Conservation (phyloP, 345 rosid genomes). For the Arabis alpina region DNA sequence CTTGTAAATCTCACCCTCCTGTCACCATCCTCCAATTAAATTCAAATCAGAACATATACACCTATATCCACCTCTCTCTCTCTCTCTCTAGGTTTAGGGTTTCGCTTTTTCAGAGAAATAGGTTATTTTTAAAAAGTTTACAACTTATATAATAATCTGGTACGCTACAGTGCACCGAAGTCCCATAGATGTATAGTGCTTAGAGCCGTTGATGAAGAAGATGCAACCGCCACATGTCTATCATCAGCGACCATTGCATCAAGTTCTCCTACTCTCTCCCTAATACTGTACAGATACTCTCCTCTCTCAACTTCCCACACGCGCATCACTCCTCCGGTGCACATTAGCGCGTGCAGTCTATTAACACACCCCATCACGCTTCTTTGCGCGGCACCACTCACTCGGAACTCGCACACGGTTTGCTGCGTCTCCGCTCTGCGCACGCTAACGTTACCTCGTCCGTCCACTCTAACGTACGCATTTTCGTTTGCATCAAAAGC, state of each 20-base stretch:
- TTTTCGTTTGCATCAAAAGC: slow-evolving; percentile 53
- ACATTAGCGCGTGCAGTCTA: slow-evolving; percentile 61
- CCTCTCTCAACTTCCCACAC: slow-evolving; percentile 64
- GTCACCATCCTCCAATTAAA: slow-evolving; percentile 39
- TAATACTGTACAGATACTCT: slow-evolving; percentile 49
- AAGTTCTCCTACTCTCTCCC: slow-evolving; percentile 60
- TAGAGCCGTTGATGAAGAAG: slow-evolving; percentile 42
- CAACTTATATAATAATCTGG: slow-evolving; percentile 28
- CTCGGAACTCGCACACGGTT: slow-evolving; percentile 58
- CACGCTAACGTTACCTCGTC: slow-evolving; percentile 59
- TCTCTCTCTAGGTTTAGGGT: slow-evolving; percentile 33
- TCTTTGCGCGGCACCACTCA: slow-evolving; percentile 40
- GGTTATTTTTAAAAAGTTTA: too few relatives aligned
- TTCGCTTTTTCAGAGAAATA: slow-evolving; percentile 31
- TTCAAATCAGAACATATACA: slow-evolving; percentile 35
- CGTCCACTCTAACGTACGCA: slow-evolving; percentile 60
- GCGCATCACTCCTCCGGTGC: slow-evolving; percentile 66
- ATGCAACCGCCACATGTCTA: slow-evolving; percentile 76
- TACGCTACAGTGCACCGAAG: slow-evolving; percentile 63
- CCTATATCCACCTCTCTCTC: slow-evolving; percentile 1
- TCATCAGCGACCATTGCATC: slow-evolving; percentile 67
- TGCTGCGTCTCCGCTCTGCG: slow-evolving; percentile 52
- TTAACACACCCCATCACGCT: slow-evolving; percentile 71
- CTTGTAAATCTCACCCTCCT: slow-evolving; percentile 33
- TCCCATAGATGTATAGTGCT: slow-evolving; percentile 78